Evolutionary conservation across 441 rosid genomes (phyloP).

Genomic region (Cnidoscolus chayamansa): DNA sequence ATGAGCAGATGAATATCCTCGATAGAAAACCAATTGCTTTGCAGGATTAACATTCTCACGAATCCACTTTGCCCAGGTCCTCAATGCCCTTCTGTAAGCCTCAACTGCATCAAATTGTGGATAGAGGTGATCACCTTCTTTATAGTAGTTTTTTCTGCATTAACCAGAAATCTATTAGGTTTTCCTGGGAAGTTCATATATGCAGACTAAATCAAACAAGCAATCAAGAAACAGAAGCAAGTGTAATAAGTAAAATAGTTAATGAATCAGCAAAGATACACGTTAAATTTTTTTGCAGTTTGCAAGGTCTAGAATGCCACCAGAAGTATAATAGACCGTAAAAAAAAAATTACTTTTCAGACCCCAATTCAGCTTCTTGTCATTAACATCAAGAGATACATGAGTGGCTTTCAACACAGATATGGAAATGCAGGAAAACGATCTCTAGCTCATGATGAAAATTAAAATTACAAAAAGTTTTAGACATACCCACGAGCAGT

Average conservation of each 20-base stretch:
- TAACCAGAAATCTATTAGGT: slow-evolving; percentile 26
- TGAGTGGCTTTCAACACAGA: neutral
- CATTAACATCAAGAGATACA: neutral
- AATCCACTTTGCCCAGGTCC: slow-evolving; percentile 88
- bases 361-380: neutral
- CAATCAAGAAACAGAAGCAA: neutral
- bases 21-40: slow-evolving; percentile 70
- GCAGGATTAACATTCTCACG: slow-evolving; percentile 46
- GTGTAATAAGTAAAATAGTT: too few relatives aligned
- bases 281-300: neutral
- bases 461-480: neutral
- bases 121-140: slow-evolving; percentile 80
- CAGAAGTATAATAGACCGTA: neutral
- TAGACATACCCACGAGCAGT: slow-evolving; percentile 78
- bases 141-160: slow-evolving; percentile 80
- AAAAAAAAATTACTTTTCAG: neutral
- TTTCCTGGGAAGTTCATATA: neutral
- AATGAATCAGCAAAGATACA: neutral
- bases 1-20: slow-evolving; percentile 95
- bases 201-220: neutral
- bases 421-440: neutral
- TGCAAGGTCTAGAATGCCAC: neutral
- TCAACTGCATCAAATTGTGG: slow-evolving; percentile 80
- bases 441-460: neutral
- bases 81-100: slow-evolving; percentile 76